Conservation (phyloP, 2,329 filamentous ascomycete species). For the Pyrenochaeta sp. region DNA sequence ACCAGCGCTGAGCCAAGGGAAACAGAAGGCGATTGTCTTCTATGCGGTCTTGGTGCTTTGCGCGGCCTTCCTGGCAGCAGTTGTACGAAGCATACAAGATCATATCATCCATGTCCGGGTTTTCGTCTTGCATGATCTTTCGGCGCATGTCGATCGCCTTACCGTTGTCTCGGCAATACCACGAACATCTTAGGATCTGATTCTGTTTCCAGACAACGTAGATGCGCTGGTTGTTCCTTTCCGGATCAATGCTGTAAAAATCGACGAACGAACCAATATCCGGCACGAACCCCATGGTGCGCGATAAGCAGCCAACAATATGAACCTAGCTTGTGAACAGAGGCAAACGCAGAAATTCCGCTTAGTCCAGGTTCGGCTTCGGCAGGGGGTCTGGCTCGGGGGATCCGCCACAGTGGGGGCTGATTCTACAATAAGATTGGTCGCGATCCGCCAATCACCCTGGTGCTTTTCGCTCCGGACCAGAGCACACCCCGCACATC, state of each 20-base stretch:
- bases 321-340: too few relatives aligned
- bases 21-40: slow-evolving; percentile 6
- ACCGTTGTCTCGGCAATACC: slow-evolving; percentile 7
- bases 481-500: too few relatives aligned
- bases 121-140: slow-evolving; percentile 5
- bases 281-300: too few relatives aligned
- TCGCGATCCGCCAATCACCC: too few relatives aligned
- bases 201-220: slow-evolving; percentile 7
- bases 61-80: slow-evolving; percentile 5
- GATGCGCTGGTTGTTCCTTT: slow-evolving; percentile 6
- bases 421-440: too few relatives aligned
- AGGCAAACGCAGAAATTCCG: too few relatives aligned
- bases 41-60: slow-evolving; percentile 9
- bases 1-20: slow-evolving; percentile 12
- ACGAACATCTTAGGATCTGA: slow-evolving; percentile 6
- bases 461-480: too few relatives aligned
- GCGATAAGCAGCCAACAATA: too few relatives aligned
- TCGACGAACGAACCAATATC: slow-evolving; percentile 8
- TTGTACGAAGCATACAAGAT: slow-evolving; percentile 9
- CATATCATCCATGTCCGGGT: slow-evolving; percentile 6
- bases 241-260: slow-evolving; percentile 11
- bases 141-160: slow-evolving; percentile 4
- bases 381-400: too few relatives aligned
- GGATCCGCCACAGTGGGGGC: too few relatives aligned
- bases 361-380: too few relatives aligned